Percentiles rank a stretch among this genome's conserved stretches.
Evolutionary conservation across 257 asterid species (phyloP).

Genomic region (Solanum paucissectum): DNA sequence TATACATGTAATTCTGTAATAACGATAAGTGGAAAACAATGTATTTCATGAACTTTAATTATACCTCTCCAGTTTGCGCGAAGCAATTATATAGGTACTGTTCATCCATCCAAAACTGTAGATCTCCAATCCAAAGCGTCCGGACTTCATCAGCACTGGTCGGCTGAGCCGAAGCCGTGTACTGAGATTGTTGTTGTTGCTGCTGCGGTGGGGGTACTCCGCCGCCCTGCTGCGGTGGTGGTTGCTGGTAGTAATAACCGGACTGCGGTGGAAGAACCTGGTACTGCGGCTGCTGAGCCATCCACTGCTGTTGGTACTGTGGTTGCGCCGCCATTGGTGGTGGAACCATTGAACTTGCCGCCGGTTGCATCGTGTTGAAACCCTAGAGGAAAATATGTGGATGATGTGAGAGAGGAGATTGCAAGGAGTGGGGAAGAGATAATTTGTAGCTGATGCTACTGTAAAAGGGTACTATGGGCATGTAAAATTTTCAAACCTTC

Average conservation of each 20-base stretch:
- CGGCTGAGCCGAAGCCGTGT: slow-evolving; percentile 12
- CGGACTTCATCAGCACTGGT: slow-evolving; percentile 48
- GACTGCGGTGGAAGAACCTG: slow-evolving; percentile 2
- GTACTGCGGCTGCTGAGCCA: slow-evolving; percentile 29
- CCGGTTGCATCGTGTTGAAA: slow-evolving; percentile 41
- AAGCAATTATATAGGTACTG: slow-evolving; percentile 46
- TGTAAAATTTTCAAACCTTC: not conserved
- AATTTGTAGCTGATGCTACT: not conserved
- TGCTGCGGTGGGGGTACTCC: slow-evolving; percentile 14
- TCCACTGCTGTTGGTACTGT: slow-evolving; percentile 17
- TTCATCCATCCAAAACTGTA: slow-evolving; percentile 92
- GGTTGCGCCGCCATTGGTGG: slow-evolving; percentile 29
- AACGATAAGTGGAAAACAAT: not conserved
- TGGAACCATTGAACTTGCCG: slow-evolving; percentile 52
- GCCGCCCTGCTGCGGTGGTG: slow-evolving; percentile 8
- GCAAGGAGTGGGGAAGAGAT: not conserved
- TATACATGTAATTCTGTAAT: not conserved
- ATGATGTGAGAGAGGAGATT: not conserved
- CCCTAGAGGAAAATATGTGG: slow-evolving; percentile 5
- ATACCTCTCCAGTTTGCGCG: slow-evolving; percentile 68
- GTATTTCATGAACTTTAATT: not conserved
- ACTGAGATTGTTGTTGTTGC: slow-evolving; percentile 28
- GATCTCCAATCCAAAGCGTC: slow-evolving; percentile 83
- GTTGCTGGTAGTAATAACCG: slow-evolving; percentile 21
- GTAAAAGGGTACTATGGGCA: not conserved